Evolutionary conservation across 192 early-diverging fungal species (phyloP).

Genomic region (Cladochytrium replicatum): DNA sequence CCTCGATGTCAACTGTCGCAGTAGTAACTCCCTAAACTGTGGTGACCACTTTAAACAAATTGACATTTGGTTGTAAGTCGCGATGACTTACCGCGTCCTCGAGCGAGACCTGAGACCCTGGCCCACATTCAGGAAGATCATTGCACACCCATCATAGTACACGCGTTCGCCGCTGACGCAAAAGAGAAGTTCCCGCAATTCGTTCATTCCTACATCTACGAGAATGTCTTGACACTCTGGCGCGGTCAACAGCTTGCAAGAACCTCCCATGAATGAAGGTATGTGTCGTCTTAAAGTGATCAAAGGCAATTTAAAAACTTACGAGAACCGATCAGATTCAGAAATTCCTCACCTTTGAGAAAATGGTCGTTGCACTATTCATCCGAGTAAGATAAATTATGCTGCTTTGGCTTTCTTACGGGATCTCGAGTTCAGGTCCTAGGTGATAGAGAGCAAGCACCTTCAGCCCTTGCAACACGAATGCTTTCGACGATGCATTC

Average conservation of each 20-base stretch:
- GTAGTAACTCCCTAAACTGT: conserved; percentile 66
- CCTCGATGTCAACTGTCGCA: conserved; percentile 85
- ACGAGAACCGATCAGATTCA: not conserved
- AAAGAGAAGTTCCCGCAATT: conserved; percentile 2
- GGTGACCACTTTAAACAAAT: not conserved
- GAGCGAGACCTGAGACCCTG: conserved; percentile 88
- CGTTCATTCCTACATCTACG: conserved; percentile 90
- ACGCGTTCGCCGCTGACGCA: conserved; percentile 69
- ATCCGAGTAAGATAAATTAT: conserved; percentile 39
- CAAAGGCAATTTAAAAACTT: not conserved
- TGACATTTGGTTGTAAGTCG: not conserved
- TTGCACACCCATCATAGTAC: conserved; percentile 90
- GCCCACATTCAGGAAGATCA: conserved; percentile 85
- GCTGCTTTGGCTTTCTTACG: conserved; percentile 36
- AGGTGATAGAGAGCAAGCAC: conserved; percentile 76
- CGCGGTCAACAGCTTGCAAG: conserved; percentile 61
- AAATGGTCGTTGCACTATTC: conserved; percentile 99
- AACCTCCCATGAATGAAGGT: conserved; percentile 89
- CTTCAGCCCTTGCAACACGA: conserved; percentile 62
- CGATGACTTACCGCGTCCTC: conserved; percentile 64
- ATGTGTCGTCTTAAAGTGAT: conserved; percentile 67
- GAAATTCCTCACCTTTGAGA: conserved; percentile 56
- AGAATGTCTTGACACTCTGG: conserved; percentile 67
- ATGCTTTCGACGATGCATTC: conserved; percentile 80
- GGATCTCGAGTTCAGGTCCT: conserved; percentile 94